Evolutionary conservation across 495 filamentous ascomycete species (phyloP).

Genomic region (Pseudoneurospora amorphoporcata): DNA sequence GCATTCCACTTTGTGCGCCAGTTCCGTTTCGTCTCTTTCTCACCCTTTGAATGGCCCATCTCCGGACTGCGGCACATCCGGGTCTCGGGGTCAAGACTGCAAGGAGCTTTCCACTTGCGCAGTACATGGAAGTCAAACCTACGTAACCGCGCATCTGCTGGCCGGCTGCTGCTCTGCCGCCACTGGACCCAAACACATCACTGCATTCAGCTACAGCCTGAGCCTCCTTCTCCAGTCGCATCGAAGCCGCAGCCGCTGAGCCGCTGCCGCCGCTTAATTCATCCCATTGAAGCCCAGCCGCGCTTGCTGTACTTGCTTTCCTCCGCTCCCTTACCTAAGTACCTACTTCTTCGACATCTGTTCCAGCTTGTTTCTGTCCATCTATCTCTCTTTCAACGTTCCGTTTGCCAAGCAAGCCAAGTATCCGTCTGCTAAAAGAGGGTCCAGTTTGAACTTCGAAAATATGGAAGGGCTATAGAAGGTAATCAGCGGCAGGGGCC

Average conservation of each 20-base stretch:
- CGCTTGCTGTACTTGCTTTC: not conserved
- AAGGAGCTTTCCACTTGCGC: not conserved
- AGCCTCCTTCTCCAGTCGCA: not conserved
- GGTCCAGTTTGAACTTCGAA: not conserved
- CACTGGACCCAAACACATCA: not conserved
- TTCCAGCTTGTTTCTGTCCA: not conserved
- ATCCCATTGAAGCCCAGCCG: not conserved
- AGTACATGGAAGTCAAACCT: not conserved
- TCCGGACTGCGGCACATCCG: not conserved
- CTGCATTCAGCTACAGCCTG: not conserved
- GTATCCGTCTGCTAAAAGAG: not conserved
- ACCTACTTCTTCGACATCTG: not conserved
- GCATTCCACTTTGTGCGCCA: not conserved
- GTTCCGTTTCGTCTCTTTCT: not conserved
- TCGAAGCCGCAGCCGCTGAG: not conserved
- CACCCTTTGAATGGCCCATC: not conserved
- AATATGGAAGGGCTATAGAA: not conserved
- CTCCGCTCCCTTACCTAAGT: not conserved
- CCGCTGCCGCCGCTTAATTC: not conserved
- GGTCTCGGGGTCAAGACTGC: not conserved
- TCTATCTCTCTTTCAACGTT: not conserved
- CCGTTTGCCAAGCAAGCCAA: not conserved
- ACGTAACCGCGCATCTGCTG: not conserved
- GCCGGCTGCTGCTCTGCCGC: not conserved
- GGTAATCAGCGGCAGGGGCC: not conserved